These are phyloP conservation scores for Ceriops decandra DNA, from an alignment of 345 rosid species.

Conservation along the genomic window DNA sequence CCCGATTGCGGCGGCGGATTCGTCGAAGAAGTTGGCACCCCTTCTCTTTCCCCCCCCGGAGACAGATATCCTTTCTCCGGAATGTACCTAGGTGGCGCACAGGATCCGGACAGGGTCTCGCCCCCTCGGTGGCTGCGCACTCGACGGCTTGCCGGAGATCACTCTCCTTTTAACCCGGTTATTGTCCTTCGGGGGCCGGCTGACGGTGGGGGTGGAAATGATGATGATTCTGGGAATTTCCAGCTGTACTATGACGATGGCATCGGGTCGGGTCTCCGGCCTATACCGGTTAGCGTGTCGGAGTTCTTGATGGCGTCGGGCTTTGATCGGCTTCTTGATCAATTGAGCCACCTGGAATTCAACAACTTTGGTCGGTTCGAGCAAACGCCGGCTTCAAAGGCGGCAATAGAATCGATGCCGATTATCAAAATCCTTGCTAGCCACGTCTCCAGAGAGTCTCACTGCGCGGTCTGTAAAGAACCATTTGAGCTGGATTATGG, in stretches of 20 bases:
- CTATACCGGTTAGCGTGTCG: conserved; percentile 58
- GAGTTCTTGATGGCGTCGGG: conserved; percentile 76
- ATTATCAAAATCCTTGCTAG: conserved; percentile 30
- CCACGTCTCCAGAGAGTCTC: conserved; percentile 39
- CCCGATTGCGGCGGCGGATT: conserved; percentile 51
- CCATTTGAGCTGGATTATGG: conserved; percentile 41
- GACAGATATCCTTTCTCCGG: conserved; percentile 26
- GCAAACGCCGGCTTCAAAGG: conserved; percentile 53
- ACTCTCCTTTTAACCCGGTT: conserved; percentile 59
- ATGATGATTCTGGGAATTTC: conserved; percentile 32
- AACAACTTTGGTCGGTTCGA: conserved; percentile 42
- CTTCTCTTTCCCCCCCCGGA: conserved; percentile 24
- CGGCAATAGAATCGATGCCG: conserved; percentile 62
- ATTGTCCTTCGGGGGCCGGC: conserved; percentile 47
- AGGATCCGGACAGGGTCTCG: conserved; percentile 16
- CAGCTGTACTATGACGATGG: conserved; percentile 65
- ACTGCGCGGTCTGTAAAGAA: conserved; percentile 59
- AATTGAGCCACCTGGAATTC: conserved; percentile 49
- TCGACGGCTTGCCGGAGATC: conserved; percentile 39
- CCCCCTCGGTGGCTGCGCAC: conserved; percentile 29
- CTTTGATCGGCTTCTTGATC: conserved; percentile 63
- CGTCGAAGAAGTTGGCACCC: conserved; percentile 42
- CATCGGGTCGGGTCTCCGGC: conserved; percentile 53
- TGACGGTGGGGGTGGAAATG: conserved; percentile 22
- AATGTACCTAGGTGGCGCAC: conserved; percentile 23